Percentiles rank a stretch among this genome's conserved stretches.
Evolutionary conservation across 345 rosid species (phyloP).

Genomic region (Populus tremula): DNA sequence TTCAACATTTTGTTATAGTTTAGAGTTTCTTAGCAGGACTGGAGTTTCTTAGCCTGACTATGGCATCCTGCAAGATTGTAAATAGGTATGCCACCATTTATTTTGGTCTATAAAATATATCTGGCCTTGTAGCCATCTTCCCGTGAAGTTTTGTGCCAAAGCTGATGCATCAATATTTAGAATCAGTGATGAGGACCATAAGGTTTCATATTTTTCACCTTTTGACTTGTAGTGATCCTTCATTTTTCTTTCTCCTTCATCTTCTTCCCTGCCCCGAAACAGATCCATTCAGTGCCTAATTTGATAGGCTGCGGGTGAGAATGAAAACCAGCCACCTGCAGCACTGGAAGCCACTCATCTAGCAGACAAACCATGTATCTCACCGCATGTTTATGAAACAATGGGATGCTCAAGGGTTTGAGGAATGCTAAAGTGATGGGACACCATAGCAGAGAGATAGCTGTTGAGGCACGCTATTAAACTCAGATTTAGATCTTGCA

Average conservation of each 20-base stretch:
- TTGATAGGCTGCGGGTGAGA: neutral
- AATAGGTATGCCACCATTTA: conserved; percentile 13
- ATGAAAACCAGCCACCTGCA: neutral
- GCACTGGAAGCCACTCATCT: neutral
- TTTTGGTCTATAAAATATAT: neutral
- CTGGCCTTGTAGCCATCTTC: neutral
- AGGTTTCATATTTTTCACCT: neutral
- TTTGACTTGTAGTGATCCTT: neutral
- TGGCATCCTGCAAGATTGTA: conserved; percentile 15
- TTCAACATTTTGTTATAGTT: conserved; percentile 8
- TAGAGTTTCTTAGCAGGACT: conserved; percentile 1
- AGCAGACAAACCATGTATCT: neutral
- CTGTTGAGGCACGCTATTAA: neutral
- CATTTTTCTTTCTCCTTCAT: neutral
- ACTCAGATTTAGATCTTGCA: neutral
- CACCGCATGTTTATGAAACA: neutral
- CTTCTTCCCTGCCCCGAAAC: neutral
- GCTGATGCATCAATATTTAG: neutral
- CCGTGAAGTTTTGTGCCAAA: neutral
- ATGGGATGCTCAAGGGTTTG: neutral
- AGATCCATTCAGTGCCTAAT: neutral
- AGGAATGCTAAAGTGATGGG: neutral
- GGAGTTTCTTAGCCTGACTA: conserved; percentile 1
- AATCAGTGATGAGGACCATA: neutral
- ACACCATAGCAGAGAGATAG: neutral